Evolutionary conservation across 2,329 filamentous ascomycete genomes (phyloP).

Genomic region (Karstenula rhodostoma): DNA sequence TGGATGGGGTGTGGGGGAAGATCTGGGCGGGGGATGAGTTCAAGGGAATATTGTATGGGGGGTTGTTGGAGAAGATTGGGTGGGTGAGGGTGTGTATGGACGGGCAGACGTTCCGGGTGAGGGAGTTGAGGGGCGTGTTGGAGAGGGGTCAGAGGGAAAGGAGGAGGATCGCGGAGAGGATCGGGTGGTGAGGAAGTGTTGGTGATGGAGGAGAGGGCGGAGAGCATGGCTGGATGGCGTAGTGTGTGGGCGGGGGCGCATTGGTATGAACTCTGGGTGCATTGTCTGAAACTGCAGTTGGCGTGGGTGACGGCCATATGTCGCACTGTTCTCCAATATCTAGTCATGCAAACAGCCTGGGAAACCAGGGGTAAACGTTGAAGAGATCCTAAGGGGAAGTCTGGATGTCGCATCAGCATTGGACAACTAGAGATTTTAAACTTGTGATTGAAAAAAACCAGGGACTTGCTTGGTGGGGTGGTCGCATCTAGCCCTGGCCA

Average conservation of each 20-base stretch:
- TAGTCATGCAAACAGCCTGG: too few species aligned
- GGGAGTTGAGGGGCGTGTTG: constrained; percentile 42
- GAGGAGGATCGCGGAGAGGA: constrained; percentile 37
- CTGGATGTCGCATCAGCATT: neutral
- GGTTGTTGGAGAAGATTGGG: constrained; percentile 39
- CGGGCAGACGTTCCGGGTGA: constrained; percentile 34
- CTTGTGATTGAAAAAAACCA: neutral
- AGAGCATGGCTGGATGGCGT: too few species aligned
- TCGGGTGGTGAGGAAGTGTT: constrained; percentile 24
- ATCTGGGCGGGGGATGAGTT: constrained; percentile 42
- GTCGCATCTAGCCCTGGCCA: neutral
- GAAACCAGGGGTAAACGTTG: too few species aligned
- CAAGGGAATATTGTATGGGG: constrained; percentile 34
- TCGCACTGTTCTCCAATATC: neutral
- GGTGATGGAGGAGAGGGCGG: too few species aligned
- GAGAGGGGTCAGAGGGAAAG: constrained; percentile 42
- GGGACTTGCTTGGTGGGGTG: neutral
- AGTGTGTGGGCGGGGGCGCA: too few species aligned
- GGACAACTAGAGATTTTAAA: neutral
- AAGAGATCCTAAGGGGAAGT: neutral
- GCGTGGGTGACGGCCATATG: neutral
- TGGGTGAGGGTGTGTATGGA: constrained; percentile 43
- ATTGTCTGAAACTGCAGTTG: too few species aligned
- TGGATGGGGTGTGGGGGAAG: constrained; percentile 44
- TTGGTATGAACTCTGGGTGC: too few species aligned